These are phyloP conservation scores for Eragrostis nindensis DNA, from an alignment of 176 grass and related monocot genomes.

Conservation along the genomic window DNA sequence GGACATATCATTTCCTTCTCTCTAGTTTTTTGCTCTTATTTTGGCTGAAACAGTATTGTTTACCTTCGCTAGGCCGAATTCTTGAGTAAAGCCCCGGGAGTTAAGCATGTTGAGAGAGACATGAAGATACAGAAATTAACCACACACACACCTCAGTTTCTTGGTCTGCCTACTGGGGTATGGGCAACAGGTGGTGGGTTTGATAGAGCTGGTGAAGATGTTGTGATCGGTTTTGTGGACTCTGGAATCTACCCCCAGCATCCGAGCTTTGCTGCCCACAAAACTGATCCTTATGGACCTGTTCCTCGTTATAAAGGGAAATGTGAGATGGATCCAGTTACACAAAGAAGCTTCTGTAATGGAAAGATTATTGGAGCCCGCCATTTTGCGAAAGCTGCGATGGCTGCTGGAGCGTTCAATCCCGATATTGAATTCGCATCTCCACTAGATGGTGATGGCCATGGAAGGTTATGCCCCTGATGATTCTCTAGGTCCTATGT, in stretches of 20 bases:
- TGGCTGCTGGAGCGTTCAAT: slow-evolving; percentile 92
- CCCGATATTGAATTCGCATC: slow-evolving; percentile 93
- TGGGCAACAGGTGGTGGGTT: slow-evolving; percentile 92
- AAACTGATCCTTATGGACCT: slow-evolving; percentile 77
- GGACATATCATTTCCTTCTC: background rate
- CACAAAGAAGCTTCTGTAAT: slow-evolving; percentile 80
- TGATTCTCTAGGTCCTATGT: slow-evolving; percentile 4
- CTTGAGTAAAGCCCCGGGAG: slow-evolving; percentile 73
- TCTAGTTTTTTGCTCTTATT: background rate
- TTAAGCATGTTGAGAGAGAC: slow-evolving; percentile 93
- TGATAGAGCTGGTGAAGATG: slow-evolving; percentile 94
- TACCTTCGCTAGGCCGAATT: slow-evolving; percentile 64
- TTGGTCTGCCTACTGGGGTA: slow-evolving; percentile 81
- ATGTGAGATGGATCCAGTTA: slow-evolving; percentile 89
- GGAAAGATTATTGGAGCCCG: slow-evolving; percentile 99
- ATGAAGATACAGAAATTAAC: slow-evolving; percentile 94
- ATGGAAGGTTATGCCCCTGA: slow-evolving; percentile 75
- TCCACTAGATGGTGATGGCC: slow-evolving; percentile 96
- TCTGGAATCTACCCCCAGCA: slow-evolving; percentile 95
- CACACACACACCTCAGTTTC: slow-evolving; percentile 93
- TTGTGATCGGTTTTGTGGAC: slow-evolving; percentile 98
- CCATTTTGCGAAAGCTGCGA: slow-evolving; percentile 99
- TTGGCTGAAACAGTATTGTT: slow-evolving; percentile 23
- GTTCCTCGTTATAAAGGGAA: slow-evolving; percentile 82
- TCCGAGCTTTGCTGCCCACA: slow-evolving; percentile 80